phyloP scores from a whole-genome alignment of 2,329 filamentous ascomycete genomes.

The Basipetospora sp. region DNA sequence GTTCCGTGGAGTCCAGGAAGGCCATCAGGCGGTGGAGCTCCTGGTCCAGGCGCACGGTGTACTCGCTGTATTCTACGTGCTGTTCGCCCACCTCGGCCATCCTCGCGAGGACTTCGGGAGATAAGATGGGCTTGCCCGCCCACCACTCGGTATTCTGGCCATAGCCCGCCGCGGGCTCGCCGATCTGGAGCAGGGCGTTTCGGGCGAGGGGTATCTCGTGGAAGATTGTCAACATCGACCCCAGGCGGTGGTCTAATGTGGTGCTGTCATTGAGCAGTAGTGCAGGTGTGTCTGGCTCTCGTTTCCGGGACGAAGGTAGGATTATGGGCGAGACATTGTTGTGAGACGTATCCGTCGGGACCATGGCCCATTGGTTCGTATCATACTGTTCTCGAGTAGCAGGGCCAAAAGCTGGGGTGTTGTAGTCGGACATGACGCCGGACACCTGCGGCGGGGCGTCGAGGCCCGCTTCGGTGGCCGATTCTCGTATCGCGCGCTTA shows the following conservation, averaged over 20 bases:
- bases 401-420: constrained; percentile 34
- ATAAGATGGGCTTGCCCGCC: constrained; percentile 38
- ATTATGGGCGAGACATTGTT: constrained; percentile 18
- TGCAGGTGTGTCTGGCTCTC: constrained; percentile 28
- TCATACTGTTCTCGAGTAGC: constrained; percentile 43
- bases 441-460: constrained; percentile 31
- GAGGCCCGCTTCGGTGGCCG: constrained; percentile 36
- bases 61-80: background rate
- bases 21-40: constrained; percentile 49
- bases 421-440: constrained; percentile 28
- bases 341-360: constrained; percentile 22
- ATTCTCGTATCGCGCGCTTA: constrained; percentile 40
- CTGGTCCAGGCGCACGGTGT: constrained; percentile 25
- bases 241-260: constrained; percentile 28
- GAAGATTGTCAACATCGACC: constrained; percentile 41
- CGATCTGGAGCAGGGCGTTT: constrained; percentile 36
- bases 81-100: constrained; percentile 12
- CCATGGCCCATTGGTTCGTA: constrained; percentile 43
- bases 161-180: constrained; percentile 30
- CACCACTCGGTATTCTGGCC: constrained; percentile 47
- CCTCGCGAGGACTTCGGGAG: constrained; percentile 21
- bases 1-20: constrained; percentile 45
- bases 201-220: constrained; percentile 44
- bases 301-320: constrained; percentile 4
- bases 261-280: constrained; percentile 31